Conservation (phyloP, 2,329 filamentous ascomycete genomes). For the Pseudogymnoascus sp. region DNA sequence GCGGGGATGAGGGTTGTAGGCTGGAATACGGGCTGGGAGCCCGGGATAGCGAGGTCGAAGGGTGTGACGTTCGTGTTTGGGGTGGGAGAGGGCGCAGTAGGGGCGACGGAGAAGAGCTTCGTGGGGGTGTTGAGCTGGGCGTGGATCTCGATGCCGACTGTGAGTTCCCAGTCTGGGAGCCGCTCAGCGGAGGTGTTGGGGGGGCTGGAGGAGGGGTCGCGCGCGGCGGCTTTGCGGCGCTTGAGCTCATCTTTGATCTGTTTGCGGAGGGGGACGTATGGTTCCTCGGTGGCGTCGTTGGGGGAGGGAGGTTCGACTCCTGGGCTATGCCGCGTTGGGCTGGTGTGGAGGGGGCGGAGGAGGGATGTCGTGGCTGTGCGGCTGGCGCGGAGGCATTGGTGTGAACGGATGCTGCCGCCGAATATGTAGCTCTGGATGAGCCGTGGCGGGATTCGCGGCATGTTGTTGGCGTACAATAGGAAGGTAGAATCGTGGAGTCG, state of each 20-base stretch:
- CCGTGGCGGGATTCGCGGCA: constrained; percentile 21
- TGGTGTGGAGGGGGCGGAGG: constrained; percentile 14
- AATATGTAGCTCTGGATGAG: constrained; percentile 26
- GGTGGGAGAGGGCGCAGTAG: constrained; percentile 53
- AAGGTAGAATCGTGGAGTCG: background rate
- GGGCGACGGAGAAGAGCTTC: constrained; percentile 80
- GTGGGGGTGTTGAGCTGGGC: constrained; percentile 82
- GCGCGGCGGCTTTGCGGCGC: constrained; percentile 34
- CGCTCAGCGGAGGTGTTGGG: constrained; percentile 25
- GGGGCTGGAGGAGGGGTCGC: constrained; percentile 24
- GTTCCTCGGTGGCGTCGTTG: constrained; percentile 10
- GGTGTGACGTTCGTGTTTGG: constrained; percentile 83
- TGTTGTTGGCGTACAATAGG: constrained; percentile 6
- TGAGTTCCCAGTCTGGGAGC: constrained; percentile 66
- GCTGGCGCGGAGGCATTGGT: constrained; percentile 21
- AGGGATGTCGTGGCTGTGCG: constrained; percentile 15
- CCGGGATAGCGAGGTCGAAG: constrained; percentile 85
- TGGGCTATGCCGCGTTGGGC: background rate
- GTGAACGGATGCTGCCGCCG: constrained; percentile 20
- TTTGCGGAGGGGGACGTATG: constrained; percentile 51
- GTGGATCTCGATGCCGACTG: constrained; percentile 94
- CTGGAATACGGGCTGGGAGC: constrained; percentile 82
- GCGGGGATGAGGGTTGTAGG: constrained; percentile 76
- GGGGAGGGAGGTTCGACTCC: background rate
- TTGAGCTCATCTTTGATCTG: constrained; percentile 60